Evolutionary conservation across 306 rosid genomes (phyloP).

Genomic region (Quillaja saponaria): DNA sequence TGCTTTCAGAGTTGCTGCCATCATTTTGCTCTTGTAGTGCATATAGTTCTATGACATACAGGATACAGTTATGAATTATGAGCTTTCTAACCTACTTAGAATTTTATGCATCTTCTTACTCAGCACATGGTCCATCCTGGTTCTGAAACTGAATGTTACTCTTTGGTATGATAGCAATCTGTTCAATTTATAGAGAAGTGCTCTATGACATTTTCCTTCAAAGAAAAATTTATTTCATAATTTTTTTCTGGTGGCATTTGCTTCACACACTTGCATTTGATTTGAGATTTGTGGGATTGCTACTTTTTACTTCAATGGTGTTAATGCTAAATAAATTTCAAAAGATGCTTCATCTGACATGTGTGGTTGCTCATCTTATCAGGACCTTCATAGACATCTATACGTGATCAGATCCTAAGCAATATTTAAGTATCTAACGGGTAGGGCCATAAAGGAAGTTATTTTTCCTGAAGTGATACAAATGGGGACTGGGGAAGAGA

Average conservation of each 20-base stretch:
- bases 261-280: conserved; percentile 11
- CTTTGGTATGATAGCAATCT: background rate
- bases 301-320: conserved; percentile 9
- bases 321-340: conserved; percentile 2
- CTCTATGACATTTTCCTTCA: conserved; percentile 17
- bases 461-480: conserved; percentile 27
- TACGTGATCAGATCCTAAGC: conserved; percentile 27
- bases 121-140: too few relatives aligned
- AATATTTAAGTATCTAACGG: background rate
- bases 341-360: conserved; percentile 17
- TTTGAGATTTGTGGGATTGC: conserved; percentile 14
- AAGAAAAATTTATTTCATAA: background rate
- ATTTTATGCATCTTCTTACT: too few relatives aligned
- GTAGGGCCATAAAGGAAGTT: conserved; percentile 22
- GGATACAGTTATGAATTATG: too few relatives aligned
- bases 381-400: conserved; percentile 34
- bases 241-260: background rate
- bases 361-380: conserved; percentile 20
- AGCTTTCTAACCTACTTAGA: too few relatives aligned
- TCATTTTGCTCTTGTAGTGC: too few relatives aligned
- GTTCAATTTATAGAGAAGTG: background rate
- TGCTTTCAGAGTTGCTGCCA: too few relatives aligned
- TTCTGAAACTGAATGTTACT: background rate
- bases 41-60: too few relatives aligned
- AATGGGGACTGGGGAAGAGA: conserved; percentile 97